Evolutionary conservation across 2,329 filamentous ascomycete species (phyloP).

Genomic region (Colletotrichum coccodes): DNA sequence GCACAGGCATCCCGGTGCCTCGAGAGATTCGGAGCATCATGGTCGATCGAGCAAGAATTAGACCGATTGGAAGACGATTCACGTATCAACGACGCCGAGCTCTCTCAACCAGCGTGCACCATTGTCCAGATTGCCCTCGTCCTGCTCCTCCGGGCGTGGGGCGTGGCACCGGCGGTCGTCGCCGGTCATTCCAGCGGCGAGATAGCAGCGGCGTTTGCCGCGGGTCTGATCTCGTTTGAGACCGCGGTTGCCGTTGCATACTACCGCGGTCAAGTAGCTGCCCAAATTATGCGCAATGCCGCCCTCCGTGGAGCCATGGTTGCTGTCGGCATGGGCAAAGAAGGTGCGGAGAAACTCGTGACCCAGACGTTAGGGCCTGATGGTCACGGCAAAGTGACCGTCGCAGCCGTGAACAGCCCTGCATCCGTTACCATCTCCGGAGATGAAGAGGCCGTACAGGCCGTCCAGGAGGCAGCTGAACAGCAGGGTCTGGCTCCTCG

Average conservation of each 20-base stretch:
- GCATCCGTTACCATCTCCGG: constrained; percentile 49
- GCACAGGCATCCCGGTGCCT: constrained; percentile 35
- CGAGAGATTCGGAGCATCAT: constrained; percentile 38
- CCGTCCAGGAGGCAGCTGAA: constrained; percentile 42
- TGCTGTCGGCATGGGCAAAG: constrained; percentile 33
- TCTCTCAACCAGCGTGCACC: constrained; percentile 48
- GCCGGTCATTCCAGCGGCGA: constrained; percentile 47
- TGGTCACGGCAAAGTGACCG: constrained; percentile 18
- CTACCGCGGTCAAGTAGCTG: constrained; percentile 14
- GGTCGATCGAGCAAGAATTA: constrained; percentile 42
- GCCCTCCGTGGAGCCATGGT: constrained; percentile 36
- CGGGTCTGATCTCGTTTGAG: constrained; percentile 38
- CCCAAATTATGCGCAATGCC: background rate
- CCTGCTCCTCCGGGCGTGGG: constrained; percentile 41
- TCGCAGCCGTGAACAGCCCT: constrained; percentile 60
- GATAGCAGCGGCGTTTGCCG: constrained; percentile 46
- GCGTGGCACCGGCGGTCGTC: constrained; percentile 38
- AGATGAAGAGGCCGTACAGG: constrained; percentile 39
- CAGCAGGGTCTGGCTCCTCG: constrained; percentile 14
- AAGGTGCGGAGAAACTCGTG: constrained; percentile 35
- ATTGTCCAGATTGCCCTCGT: constrained; percentile 50
- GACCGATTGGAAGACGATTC: constrained; percentile 29
- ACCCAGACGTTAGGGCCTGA: background rate
- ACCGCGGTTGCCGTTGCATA: constrained; percentile 24
- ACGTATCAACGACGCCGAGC: constrained; percentile 38